Percentiles rank a stretch among this genome's conserved stretches.
Evolutionary conservation across 192 early-diverging fungal genomes (phyloP).

Genomic region (Chytriomyces hyalinus): DNA sequence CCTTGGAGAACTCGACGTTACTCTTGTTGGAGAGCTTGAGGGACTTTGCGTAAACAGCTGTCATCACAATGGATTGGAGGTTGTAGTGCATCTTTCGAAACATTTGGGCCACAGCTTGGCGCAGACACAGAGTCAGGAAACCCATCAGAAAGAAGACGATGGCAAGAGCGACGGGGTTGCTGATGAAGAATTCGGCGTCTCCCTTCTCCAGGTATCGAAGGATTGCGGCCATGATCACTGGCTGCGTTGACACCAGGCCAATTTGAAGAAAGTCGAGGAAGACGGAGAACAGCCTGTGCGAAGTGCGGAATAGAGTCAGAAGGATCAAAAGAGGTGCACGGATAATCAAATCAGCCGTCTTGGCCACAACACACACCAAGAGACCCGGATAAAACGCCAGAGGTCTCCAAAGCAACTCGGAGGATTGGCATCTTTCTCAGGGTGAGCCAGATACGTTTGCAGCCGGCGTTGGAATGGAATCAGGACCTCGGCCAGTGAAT

Average conservation of each 20-base stretch:
- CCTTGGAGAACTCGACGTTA: conserved; percentile 39
- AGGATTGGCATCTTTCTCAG: not conserved
- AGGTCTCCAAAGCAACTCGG: conserved; percentile 12
- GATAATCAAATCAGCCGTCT: too few relatives aligned
- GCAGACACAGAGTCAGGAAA: not conserved
- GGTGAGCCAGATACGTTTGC: not conserved
- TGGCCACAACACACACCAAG: not conserved
- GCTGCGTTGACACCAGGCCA: conserved; percentile 9
- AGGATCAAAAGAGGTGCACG: too few relatives aligned
- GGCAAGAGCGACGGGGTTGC: conserved; percentile 1
- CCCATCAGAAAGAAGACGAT: conserved; percentile 25
- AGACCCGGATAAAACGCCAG: conserved; percentile 9
- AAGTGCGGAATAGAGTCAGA: too few relatives aligned
- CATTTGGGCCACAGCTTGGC: conserved; percentile 25
- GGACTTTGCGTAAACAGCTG: conserved; percentile 43
- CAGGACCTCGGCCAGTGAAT: not conserved
- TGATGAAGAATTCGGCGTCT: conserved; percentile 15
- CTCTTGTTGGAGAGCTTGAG: conserved; percentile 30
- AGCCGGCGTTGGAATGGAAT: conserved; percentile 4
- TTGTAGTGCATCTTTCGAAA: conserved; percentile 23
- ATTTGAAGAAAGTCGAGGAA: not conserved
- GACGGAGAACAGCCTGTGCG: not conserved
- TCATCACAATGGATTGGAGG: conserved; percentile 30
- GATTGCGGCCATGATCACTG: conserved; percentile 19
- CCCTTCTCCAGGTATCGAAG: conserved; percentile 2